Conservation (phyloP, 331 rosid genomes). For the Malus hybrid region DNA sequence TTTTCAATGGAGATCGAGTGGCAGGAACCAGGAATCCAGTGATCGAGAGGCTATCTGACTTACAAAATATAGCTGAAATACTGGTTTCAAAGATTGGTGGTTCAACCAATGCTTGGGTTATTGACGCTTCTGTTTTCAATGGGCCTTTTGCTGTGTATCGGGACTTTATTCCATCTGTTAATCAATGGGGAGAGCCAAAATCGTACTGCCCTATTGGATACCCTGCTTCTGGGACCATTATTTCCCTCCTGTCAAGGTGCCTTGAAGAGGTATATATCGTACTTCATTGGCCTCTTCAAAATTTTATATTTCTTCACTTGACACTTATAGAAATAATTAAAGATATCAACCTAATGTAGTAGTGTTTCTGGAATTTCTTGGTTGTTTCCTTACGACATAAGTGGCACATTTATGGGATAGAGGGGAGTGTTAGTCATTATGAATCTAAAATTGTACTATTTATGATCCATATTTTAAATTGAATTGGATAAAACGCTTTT, state of each 20-base stretch:
- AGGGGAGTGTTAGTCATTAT: too few relatives aligned
- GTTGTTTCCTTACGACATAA: too few relatives aligned
- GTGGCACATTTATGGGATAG: too few relatives aligned
- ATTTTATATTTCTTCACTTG: too few relatives aligned
- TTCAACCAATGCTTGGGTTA: slow-evolving; percentile 67
- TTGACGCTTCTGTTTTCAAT: slow-evolving; percentile 63
- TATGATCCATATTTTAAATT: too few relatives aligned
- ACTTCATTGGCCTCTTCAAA: background rate
- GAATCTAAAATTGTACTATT: too few relatives aligned
- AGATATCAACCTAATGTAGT: too few relatives aligned
- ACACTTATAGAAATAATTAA: too few relatives aligned
- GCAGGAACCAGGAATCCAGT: slow-evolving; percentile 67
- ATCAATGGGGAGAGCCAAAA: slow-evolving; percentile 71
- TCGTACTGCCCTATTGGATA: slow-evolving; percentile 49
- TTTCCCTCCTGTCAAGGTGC: slow-evolving; percentile 51
- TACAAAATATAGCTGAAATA: slow-evolving; percentile 59
- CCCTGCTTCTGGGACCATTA: slow-evolving; percentile 51
- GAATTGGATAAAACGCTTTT: too few relatives aligned
- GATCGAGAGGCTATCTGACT: slow-evolving; percentile 64
- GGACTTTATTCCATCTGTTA: slow-evolving; percentile 60
- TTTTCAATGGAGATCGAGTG: slow-evolving; percentile 77
- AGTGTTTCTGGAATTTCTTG: too few relatives aligned
- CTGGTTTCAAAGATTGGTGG: slow-evolving; percentile 64
- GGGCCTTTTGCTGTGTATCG: slow-evolving; percentile 77
- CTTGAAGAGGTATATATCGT: slow-evolving; percentile 49